A percentile compares a stretch with the other conserved stretches of the same genome.
These are phyloP conservation scores for Inga laurina DNA, from an alignment of 306 rosid genomes.

Conservation along the genomic window DNA sequence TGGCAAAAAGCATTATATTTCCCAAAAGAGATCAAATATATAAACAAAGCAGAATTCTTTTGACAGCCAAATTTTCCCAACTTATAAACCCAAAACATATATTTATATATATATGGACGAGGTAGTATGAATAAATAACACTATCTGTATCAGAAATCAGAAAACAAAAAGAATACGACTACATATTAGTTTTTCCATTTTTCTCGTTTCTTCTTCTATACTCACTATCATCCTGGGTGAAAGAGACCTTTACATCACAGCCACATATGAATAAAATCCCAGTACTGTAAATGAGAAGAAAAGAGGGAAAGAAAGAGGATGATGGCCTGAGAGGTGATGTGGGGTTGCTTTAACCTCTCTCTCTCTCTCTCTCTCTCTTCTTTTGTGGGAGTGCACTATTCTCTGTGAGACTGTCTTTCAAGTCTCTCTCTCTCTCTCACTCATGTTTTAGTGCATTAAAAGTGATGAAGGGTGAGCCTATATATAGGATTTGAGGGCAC, in stretches of 20 bases:
- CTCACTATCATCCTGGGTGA: background rate
- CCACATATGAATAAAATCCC: constrained; percentile 27
- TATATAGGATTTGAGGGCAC: constrained; percentile 64
- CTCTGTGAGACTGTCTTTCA: constrained; percentile 1
- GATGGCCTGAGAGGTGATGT: constrained; percentile 3
- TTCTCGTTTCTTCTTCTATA: background rate
- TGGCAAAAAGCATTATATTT: constrained; percentile 35
- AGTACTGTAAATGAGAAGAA: constrained; percentile 28
- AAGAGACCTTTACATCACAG: background rate
- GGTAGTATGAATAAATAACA: background rate
- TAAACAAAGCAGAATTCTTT: too few relatives aligned
- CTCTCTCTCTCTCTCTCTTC: constrained; percentile 23
- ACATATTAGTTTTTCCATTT: background rate
- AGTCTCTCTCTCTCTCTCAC: constrained; percentile 10
- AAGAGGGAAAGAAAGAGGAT: constrained; percentile 9
- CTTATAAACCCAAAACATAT: background rate
- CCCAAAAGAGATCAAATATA: constrained; percentile 28
- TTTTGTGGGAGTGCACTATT: constrained; percentile 45
- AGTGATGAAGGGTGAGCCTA: constrained; percentile 18
- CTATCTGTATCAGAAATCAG: background rate
- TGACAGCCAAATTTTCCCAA: background rate
- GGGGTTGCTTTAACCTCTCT: constrained; percentile 24
- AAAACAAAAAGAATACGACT: background rate
- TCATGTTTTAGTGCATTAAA: constrained; percentile 16
- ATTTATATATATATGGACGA: background rate